These are phyloP conservation scores for Daldinia caldariorum DNA, from an alignment of 495 filamentous ascomycete genomes.

Conservation along the genomic window DNA sequence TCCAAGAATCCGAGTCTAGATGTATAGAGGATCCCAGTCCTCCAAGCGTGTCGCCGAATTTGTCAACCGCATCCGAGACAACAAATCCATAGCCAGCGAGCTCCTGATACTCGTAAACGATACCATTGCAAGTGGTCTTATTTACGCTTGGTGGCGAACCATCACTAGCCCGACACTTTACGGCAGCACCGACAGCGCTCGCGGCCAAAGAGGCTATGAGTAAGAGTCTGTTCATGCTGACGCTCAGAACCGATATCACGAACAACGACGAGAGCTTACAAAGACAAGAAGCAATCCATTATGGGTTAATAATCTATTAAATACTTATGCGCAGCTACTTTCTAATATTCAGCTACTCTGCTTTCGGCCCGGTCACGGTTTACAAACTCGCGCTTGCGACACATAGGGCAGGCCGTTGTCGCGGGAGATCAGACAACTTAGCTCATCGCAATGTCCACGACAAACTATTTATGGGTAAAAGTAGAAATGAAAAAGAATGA, in stretches of 20 bases:
- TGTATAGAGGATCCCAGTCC: conserved; percentile 75
- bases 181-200: conserved; percentile 21
- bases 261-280: not conserved
- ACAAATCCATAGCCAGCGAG: conserved; percentile 78
- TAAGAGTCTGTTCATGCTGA: conserved; percentile 29
- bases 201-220: conserved; percentile 19
- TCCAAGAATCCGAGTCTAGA: conserved; percentile 71
- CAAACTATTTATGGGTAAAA: not conserved
- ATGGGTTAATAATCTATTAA: not conserved
- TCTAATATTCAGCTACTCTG: conserved; percentile 6
- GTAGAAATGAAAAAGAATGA: conserved; percentile 3
- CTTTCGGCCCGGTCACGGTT: conserved; percentile 7
- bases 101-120: conserved; percentile 71
- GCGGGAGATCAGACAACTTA: conserved; percentile 6
- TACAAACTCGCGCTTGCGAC: not conserved
- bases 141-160: conserved; percentile 22
- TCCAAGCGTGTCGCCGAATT: conserved; percentile 77
- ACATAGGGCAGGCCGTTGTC: conserved; percentile 16
- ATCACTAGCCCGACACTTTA: not conserved
- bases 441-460: not conserved
- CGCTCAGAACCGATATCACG: not conserved
- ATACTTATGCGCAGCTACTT: conserved; percentile 14
- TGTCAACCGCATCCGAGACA: conserved; percentile 68
- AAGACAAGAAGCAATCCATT: not conserved
- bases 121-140: conserved; percentile 65